A percentile compares a stretch with the other conserved stretches of the same genome.
Conservation (phyloP, 1,284 basidiomycete species). For the Gomphus bonarii region DNA sequence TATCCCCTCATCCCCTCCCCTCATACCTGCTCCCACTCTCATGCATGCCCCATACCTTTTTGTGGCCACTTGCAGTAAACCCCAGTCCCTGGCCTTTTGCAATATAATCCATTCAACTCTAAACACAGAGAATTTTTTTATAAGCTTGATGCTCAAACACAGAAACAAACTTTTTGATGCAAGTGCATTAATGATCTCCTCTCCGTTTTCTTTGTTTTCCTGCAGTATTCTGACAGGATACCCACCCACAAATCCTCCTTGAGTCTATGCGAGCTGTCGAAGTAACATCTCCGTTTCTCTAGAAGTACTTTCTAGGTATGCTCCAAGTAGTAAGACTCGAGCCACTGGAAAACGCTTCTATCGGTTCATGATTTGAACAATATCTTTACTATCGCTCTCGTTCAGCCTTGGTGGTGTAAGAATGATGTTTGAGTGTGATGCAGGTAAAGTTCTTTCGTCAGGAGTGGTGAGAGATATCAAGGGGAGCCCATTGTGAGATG, state of each 20-base stretch:
- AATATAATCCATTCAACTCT: too few relatives aligned
- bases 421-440: conserved; percentile 43
- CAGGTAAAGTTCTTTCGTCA: conserved; percentile 44
- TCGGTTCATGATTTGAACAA: conserved; percentile 39
- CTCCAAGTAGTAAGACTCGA: conserved; percentile 35
- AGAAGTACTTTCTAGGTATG: conserved; percentile 23
- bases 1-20: too few relatives aligned
- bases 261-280: conserved; percentile 21
- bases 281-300: conserved; percentile 19
- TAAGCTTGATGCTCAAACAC: too few relatives aligned
- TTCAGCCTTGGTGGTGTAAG: conserved; percentile 43
- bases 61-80: too few relatives aligned
- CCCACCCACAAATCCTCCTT: conserved; percentile 21
- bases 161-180: too few relatives aligned
- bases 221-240: conserved; percentile 37
- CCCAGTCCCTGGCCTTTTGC: too few relatives aligned
- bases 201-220: conserved; percentile 38
- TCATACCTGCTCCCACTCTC: too few relatives aligned
- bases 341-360: conserved; percentile 33
- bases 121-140: too few relatives aligned
- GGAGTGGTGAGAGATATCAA: conserved; percentile 23
- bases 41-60: too few relatives aligned
- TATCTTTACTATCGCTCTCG: conserved; percentile 26
- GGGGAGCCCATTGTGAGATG: neutral
- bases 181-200: too few relatives aligned